These are phyloP conservation scores for Hypoxylon sp. DNA, from an alignment of 2,329 filamentous ascomycete species.

Conservation along the genomic window DNA sequence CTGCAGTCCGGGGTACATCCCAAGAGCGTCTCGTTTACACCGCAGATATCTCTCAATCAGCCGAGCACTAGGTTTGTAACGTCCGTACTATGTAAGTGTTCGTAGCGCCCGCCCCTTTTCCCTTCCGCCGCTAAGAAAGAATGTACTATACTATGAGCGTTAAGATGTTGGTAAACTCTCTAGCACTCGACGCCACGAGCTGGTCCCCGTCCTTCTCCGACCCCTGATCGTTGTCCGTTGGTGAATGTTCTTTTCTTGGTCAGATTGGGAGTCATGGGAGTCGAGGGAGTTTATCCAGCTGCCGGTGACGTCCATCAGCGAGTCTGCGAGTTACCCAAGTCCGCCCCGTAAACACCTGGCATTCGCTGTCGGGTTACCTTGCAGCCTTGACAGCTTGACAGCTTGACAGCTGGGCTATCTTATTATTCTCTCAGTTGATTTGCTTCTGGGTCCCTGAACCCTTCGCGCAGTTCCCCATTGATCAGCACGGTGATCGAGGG, in stretches of 20 bases:
- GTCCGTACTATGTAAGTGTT: too few relatives aligned
- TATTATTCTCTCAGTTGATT: too few relatives aligned
- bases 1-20: constrained; percentile 7
- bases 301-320: constrained; percentile 14
- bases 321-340: constrained; percentile 15
- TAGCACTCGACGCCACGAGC: constrained; percentile 11
- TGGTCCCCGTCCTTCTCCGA: constrained; percentile 12
- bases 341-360: constrained; percentile 26
- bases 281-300: constrained; percentile 30
- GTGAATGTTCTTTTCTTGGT: constrained; percentile 26
- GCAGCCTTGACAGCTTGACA: too few relatives aligned
- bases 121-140: background rate
- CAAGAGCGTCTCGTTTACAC: constrained; percentile 9
- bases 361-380: constrained; percentile 6
- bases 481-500: constrained; percentile 9
- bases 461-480: constrained; percentile 9
- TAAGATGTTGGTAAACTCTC: constrained; percentile 8
- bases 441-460: too few relatives aligned
- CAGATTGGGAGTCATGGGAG: too few relatives aligned
- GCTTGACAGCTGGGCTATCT: too few relatives aligned
- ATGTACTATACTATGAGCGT: constrained; percentile 4
- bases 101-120: constrained; percentile 2
- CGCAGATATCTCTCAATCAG: constrained; percentile 16
- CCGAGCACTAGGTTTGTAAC: constrained; percentile 10
- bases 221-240: constrained; percentile 21